Percentiles rank a stretch among this genome's conserved stretches.
Evolutionary conservation across 2,329 filamentous ascomycete species (phyloP).

Genomic region (Shiraia bambusicola): DNA sequence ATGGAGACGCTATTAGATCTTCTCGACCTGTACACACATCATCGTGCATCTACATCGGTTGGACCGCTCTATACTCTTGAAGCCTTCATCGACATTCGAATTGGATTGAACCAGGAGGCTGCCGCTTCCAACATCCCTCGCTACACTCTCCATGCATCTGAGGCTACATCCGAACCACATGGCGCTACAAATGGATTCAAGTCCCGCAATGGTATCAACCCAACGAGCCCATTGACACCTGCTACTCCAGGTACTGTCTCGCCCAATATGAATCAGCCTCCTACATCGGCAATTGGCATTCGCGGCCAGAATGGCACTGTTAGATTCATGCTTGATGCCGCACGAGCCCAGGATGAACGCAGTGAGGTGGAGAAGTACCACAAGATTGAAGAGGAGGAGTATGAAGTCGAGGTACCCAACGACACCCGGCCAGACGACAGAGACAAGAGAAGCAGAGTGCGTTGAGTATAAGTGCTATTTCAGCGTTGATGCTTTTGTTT

Average conservation of each 20-base stretch:
- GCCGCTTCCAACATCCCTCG: slow-evolving; percentile 63
- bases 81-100: slow-evolving; percentile 81
- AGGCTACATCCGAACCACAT: slow-evolving; percentile 24
- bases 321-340: slow-evolving; percentile 84
- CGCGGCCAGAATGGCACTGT: slow-evolving; percentile 69
- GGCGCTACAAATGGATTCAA: slow-evolving; percentile 25
- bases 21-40: slow-evolving; percentile 88
- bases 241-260: slow-evolving; percentile 51
- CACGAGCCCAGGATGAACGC: slow-evolving; percentile 71
- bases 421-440: slow-evolving; percentile 18
- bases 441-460: slow-evolving; percentile 31
- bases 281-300: slow-evolving; percentile 38
- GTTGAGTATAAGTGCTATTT: slow-evolving; percentile 23
- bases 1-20: slow-evolving; percentile 83
- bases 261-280: slow-evolving; percentile 36
- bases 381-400: slow-evolving; percentile 73
- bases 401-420: slow-evolving; percentile 66
- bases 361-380: slow-evolving; percentile 68
- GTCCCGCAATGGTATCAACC: slow-evolving; percentile 39
- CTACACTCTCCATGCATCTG: slow-evolving; percentile 53
- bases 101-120: slow-evolving; percentile 80
- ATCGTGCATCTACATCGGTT: slow-evolving; percentile 71
- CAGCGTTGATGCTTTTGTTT: no score
- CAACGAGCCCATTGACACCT: slow-evolving; percentile 41
- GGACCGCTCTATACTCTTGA: slow-evolving; percentile 73